Conservation (phyloP, 2,329 filamentous ascomycete species). For the Penicillium sp. region DNA sequence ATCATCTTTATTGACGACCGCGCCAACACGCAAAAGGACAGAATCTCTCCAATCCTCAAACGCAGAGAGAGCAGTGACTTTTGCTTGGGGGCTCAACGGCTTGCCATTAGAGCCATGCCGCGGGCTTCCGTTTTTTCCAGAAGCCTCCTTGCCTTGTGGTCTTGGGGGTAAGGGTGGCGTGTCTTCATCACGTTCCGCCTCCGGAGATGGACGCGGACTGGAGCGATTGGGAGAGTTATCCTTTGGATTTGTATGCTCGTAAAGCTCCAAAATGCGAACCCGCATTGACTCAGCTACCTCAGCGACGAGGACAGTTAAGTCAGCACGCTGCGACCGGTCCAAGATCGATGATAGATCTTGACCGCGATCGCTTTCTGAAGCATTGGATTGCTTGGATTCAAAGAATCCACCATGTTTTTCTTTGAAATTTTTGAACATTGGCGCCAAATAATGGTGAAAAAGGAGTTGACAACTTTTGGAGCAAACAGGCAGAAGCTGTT, state of each 20-base stretch:
- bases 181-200: constrained; percentile 11
- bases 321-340: constrained; percentile 43
- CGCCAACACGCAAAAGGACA: constrained; percentile 68
- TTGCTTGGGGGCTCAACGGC: constrained; percentile 50
- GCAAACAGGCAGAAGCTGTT: background rate
- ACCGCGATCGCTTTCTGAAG: constrained; percentile 27
- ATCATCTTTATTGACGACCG: constrained; percentile 60
- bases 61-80: constrained; percentile 62
- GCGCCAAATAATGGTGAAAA: background rate
- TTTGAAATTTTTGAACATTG: constrained; percentile 38
- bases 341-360: constrained; percentile 46
- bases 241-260: constrained; percentile 28
- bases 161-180: constrained; percentile 15
- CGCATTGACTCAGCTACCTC: constrained; percentile 45
- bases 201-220: constrained; percentile 1
- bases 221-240: background rate
- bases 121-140: constrained; percentile 1
- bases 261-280: constrained; percentile 38
- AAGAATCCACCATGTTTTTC: constrained; percentile 33
- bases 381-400: constrained; percentile 29
- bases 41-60: constrained; percentile 79
- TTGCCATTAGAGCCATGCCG: constrained; percentile 14
- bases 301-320: constrained; percentile 45
- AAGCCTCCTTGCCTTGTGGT: constrained; percentile 4
- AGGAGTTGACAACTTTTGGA: background rate